These are phyloP conservation scores for Talaromyces ruber DNA, from an alignment of 495 filamentous ascomycete genomes.

Conservation along the genomic window DNA sequence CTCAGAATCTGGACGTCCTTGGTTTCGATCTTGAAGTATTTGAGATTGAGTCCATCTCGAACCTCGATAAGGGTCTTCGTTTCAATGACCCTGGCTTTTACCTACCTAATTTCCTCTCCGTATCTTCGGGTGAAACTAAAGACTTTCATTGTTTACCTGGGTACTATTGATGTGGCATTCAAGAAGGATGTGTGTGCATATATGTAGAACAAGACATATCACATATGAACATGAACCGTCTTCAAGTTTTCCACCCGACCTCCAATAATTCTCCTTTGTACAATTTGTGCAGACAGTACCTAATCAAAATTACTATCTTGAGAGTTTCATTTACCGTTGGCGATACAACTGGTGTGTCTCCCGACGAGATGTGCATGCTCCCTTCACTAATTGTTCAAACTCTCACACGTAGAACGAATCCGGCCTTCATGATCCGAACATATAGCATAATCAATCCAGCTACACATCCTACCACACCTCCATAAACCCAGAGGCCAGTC, in stretches of 20 bases:
- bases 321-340: not conserved
- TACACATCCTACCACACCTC: slow-evolving; percentile 6
- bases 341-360: not conserved
- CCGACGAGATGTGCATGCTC: not conserved
- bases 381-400: not conserved
- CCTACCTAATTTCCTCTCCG: not conserved
- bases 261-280: not conserved
- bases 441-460: slow-evolving; percentile 6
- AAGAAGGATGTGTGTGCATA: not conserved
- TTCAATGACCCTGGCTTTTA: not conserved
- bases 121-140: not conserved
- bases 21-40: not conserved
- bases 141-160: not conserved
- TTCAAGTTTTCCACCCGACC: too few species aligned
- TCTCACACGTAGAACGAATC: not conserved
- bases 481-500: slow-evolving; percentile 12
- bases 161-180: not conserved
- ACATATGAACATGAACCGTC: not conserved
- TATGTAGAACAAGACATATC: not conserved
- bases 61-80: not conserved
- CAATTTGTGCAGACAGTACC: not conserved
- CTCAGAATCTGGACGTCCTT: not conserved
- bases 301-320: not conserved
- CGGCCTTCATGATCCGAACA: slow-evolving; percentile 5
- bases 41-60: not conserved